Percentiles rank a stretch among this genome's conserved stretches.
These are phyloP conservation scores for Dendrocalamus latiflorus DNA, from an alignment of 202 grass and related monocot genomes.

Conservation along the genomic window DNA sequence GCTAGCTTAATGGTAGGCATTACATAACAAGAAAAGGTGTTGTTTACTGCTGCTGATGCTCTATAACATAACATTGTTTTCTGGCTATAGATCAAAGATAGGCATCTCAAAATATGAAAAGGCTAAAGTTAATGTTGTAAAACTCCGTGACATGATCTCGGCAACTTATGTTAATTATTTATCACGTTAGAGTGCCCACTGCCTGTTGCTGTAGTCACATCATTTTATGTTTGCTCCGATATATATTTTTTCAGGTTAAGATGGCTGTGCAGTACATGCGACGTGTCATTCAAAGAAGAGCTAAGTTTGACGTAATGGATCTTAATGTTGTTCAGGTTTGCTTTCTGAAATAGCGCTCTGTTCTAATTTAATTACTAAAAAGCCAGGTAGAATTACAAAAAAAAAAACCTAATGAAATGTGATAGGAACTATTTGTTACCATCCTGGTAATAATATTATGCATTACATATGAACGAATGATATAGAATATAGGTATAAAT, in stretches of 20 bases:
- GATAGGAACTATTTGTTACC: slow-evolving; percentile 7
- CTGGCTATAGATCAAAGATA: neutral
- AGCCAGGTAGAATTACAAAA: neutral
- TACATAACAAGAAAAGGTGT: neutral
- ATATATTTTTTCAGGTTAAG: slow-evolving; percentile 61
- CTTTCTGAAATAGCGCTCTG: slow-evolving; percentile 22
- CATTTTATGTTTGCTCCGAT: slow-evolving; percentile 13
- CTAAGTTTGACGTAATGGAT: slow-evolving; percentile 98
- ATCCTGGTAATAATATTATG: neutral
- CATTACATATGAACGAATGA: neutral
- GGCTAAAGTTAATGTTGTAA: neutral
- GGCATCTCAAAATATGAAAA: neutral
- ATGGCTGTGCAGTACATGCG: slow-evolving; percentile 96
- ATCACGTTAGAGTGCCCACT: neutral
- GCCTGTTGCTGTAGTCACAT: neutral
- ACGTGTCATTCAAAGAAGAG: slow-evolving; percentile 89
- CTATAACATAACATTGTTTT: slow-evolving; percentile 6
- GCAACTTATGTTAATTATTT: neutral
- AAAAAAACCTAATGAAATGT: neutral
- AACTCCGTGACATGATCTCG: neutral
- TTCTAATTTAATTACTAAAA: neutral
- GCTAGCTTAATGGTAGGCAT: neutral
- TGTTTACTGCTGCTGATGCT: neutral
- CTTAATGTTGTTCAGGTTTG: slow-evolving; percentile 88
- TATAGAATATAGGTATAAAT: neutral